Evolutionary conservation across 768 basidiomycete species (phyloP), one percentile per base, ranked within the genome.

Genomic region (Boletus coccyginus): DNA sequence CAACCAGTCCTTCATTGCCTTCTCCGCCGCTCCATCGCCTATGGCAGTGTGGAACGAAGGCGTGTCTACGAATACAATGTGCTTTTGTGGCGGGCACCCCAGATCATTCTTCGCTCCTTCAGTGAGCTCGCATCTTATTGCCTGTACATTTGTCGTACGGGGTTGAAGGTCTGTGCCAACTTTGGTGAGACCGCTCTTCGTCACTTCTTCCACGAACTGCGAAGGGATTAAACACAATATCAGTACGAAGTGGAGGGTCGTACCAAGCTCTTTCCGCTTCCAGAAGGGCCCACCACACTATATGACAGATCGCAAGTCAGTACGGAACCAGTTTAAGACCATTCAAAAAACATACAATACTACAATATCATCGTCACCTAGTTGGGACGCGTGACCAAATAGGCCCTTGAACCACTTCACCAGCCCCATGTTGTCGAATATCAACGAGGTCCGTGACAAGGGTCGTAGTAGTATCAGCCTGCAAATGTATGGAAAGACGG

Each of bases 21-120:
- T 42, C 14, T 57, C 50, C 10, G 53, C 57, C 6, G 5, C 29
- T 24, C 1, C 4, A 24, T 49, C 46, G 29, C 49, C 40, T 29
- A 17, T 11, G 9, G 16, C 50, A 3, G 48, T 38, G 21, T 29
- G 35, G n/a, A 66, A 61, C 24, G 65, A 61, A 13, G 66, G 66
- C 0, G 52, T 68, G 52, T 68, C 62, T 0, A 68, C 60, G 17
- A 68, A 60, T n/a, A 68, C 66, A 10, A 66, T 61, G 33, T 44
- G 14, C 2, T 39, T 57, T 21, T 50, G 42, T 5, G 0, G 7
- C 11, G 19, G 10, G 3, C 9, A 29, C 0, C 29, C 3, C 19
- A 64, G 40, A 16, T 12, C 13, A 3, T 0, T 1, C 35, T 24
- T 53, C 5, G 44, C 64, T 5, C 5, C 24, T 0, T 43, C 48